phyloP scores from a whole-genome alignment of 2,329 filamentous ascomycete genomes.

The Xylaria sp. region DNA sequence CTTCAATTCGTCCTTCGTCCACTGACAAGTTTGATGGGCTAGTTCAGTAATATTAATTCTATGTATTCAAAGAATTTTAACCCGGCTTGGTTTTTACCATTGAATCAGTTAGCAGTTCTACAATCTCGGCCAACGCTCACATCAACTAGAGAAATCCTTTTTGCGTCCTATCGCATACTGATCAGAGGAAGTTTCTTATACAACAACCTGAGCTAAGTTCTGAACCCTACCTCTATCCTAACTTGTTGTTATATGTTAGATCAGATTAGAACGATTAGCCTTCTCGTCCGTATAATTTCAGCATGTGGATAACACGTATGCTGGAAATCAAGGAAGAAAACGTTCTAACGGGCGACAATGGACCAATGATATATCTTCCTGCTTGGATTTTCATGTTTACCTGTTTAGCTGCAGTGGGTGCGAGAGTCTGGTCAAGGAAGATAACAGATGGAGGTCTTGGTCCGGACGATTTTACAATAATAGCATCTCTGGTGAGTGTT shows the following conservation, averaged over 20 bases:
- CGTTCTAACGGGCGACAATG: constrained; percentile 1
- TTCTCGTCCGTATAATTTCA: neutral
- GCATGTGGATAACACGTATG: neutral
- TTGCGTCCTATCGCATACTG: no score
- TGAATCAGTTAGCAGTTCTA: no score
- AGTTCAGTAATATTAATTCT: neutral
- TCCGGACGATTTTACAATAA: constrained; percentile 47
- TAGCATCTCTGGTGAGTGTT: constrained; percentile 27
- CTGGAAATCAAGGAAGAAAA: neutral
- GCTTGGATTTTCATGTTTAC: constrained; percentile 43
- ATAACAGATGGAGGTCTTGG: constrained; percentile 42
- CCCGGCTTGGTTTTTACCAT: neutral
- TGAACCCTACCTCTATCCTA: neutral
- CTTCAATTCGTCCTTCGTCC: neutral
- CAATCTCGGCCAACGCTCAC: neutral
- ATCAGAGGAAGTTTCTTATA: neutral
- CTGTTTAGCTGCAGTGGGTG: constrained; percentile 44
- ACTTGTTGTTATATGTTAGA: neutral
- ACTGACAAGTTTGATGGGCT: neutral
- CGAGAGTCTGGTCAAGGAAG: constrained; percentile 46
- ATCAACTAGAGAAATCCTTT: no score
- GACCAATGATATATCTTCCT: constrained; percentile 42
- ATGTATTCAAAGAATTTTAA: neutral
- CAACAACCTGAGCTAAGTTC: neutral
- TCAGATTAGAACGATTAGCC: no score